A percentile compares a stretch with the other conserved stretches of the same genome.
Evolutionary conservation across 2,329 filamentous ascomycete genomes (phyloP).

Genomic region (Aspergillus bombycis): DNA sequence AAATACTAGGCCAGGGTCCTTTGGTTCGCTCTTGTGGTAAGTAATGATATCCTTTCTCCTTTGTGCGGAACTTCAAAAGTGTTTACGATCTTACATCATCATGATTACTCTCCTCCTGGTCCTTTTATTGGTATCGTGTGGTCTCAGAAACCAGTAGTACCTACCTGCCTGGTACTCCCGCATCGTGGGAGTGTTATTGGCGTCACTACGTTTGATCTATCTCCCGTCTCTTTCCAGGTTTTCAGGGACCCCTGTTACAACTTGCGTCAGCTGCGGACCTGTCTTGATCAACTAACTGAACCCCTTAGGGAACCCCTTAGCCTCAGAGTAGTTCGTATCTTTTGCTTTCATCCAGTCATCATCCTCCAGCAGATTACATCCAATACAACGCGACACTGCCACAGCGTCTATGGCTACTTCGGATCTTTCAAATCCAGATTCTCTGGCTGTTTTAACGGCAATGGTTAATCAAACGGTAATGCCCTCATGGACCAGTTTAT

Average conservation of each 20-base stretch:
- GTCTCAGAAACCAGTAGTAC: background rate
- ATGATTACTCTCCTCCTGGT: background rate
- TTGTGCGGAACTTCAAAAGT: background rate
- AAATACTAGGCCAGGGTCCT: background rate
- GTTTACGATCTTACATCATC: background rate
- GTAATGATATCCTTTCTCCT: background rate
- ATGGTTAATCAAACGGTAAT: slow-evolving; percentile 43
- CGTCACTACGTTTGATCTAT: background rate
- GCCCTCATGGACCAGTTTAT: background rate
- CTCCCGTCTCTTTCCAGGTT: background rate
- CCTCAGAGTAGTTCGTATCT: background rate
- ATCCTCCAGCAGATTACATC: background rate
- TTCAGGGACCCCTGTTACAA: background rate
- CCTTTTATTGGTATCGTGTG: background rate
- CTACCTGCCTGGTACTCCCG: background rate
- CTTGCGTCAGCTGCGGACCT: background rate
- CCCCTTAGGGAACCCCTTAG: background rate
- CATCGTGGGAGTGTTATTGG: background rate
- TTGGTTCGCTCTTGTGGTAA: background rate
- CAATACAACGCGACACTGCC: background rate
- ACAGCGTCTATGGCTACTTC: slow-evolving; percentile 24
- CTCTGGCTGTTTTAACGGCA: slow-evolving; percentile 39
- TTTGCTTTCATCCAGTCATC: background rate
- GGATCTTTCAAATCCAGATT: slow-evolving; percentile 34
- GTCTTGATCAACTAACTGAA: background rate